phyloP scores from a whole-genome alignment of 345 rosid species.

The Melastoma malabathricum region DNA sequence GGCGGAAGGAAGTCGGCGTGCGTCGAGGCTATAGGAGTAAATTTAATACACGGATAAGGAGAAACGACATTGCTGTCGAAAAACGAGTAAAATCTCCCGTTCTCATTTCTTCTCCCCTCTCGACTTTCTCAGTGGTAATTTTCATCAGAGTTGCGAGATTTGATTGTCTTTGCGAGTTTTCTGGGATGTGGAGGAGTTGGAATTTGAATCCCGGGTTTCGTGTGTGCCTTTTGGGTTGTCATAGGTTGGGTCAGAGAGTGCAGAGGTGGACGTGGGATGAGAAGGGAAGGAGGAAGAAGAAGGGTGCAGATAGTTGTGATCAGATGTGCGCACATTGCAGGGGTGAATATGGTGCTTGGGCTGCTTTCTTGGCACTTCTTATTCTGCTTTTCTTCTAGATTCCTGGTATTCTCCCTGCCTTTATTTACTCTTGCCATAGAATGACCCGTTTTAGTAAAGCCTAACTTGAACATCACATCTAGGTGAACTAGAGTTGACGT shows the following conservation, averaged over 20 bases:
- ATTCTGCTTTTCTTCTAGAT: constrained; percentile 70
- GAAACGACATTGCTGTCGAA: too few relatives aligned
- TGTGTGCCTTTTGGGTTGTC: not conserved
- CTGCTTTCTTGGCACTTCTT: constrained; percentile 68
- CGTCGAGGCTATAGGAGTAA: too few relatives aligned
- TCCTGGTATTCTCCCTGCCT: constrained; percentile 43
- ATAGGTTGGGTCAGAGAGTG: constrained; percentile 22
- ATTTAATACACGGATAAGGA: too few relatives aligned
- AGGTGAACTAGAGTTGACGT: constrained; percentile 93
- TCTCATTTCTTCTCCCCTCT: too few relatives aligned
- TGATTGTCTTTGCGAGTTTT: too few relatives aligned
- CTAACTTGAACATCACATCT: constrained; percentile 1
- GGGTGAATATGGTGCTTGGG: constrained; percentile 86
- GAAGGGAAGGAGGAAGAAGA: constrained; percentile 21
- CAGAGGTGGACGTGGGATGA: constrained; percentile 13
- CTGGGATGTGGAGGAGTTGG: too few relatives aligned
- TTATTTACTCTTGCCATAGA: not conserved
- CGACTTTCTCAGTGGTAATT: too few relatives aligned
- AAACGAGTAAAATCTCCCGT: too few relatives aligned
- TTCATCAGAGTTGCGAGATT: too few relatives aligned
- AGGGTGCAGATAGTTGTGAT: constrained; percentile 15
- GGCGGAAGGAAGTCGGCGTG: too few relatives aligned
- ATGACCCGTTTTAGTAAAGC: not conserved
- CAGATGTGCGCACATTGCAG: constrained; percentile 25
- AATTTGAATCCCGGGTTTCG: not conserved